Evolutionary conservation across 1,284 basidiomycete species (phyloP), one percentile per base, ranked within the genome.

Genomic region (Rhodotorula sp.): DNA sequence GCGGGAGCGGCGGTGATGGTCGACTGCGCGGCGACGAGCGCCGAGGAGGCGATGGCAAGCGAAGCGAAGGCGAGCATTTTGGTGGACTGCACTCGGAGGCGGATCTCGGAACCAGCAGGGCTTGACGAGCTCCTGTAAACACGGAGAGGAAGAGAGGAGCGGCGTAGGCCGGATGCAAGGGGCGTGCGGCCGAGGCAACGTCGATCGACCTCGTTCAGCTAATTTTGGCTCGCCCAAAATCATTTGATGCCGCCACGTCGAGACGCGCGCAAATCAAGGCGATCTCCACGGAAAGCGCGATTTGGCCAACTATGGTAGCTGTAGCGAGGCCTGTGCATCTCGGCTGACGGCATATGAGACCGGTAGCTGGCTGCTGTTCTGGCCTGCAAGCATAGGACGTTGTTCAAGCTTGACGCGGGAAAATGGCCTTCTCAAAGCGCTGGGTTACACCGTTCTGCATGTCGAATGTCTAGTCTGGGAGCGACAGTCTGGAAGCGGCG

Each of bases 1-100:
- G 70, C 62, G 1, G 70, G 70, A 2, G 70, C 70, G 3, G 59
- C 26, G 1, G 70, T 71, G 60, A 71, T 65, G 28, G 69, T 64
- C 34, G 58, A 38, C 50, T 54, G 28, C 2, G 71, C 60, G 23
- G 21, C 34, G 8, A 55, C 54, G 52, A 55, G 60, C 43, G 34
- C 57, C 7, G 54, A 64, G 3, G 43, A 28, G 14, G 62, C 62
- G 21, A 63, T n/a, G 1, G 60, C 71, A 48, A 73, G 47, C 3
- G 71, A 48, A 15, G 58, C 64, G 43, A 63, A 31, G 10, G 62
- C 16, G 43, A 63, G 43, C 64, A 70, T 70, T 19, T 1, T 10
- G 45, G n/a, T 48, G 4, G 43, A 28, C 16, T 8, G 23, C 58
- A 6, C 23, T 26, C 12, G 12, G 21, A 14, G 21, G n/a, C 0